Evolutionary conservation across 2,329 filamentous ascomycete species (phyloP).

Genomic region (Ceratocystis cubensis): DNA sequence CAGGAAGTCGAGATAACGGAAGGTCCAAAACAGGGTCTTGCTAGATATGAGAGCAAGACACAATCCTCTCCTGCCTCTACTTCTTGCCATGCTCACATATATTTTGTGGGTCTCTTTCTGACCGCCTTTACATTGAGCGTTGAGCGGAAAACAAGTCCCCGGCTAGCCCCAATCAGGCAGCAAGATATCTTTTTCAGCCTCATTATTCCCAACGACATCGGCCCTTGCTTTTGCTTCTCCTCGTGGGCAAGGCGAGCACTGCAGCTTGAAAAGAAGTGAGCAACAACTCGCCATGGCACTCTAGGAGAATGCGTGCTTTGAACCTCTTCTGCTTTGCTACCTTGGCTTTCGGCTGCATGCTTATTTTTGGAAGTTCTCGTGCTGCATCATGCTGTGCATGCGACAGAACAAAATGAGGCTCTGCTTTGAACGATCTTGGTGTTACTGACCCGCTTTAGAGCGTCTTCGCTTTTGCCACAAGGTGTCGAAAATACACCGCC

Average conservation of each 20-base stretch:
- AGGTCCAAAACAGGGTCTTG: not conserved
- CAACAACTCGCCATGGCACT: too few relatives aligned
- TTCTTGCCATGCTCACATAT: not conserved
- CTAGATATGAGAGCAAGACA: not conserved
- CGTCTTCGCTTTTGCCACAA: not conserved
- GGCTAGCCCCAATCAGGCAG: not conserved
- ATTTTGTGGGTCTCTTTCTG: not conserved
- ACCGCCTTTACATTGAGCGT: not conserved
- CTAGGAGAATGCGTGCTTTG: not conserved
- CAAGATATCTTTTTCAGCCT: not conserved
- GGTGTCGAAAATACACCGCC: not conserved
- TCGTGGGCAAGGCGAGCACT: too few relatives aligned
- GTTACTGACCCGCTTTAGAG: too few relatives aligned
- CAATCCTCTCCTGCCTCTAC: not conserved
- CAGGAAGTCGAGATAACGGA: not conserved
- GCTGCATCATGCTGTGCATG: not conserved
- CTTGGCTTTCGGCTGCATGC: not conserved
- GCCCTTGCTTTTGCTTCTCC: not conserved
- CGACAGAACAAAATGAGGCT: not conserved
- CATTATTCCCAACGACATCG: constrained; percentile 2
- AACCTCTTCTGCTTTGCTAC: not conserved
- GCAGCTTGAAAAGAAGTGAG: not conserved
- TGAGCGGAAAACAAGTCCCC: not conserved
- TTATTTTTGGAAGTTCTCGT: not conserved
- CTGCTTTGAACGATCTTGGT: not conserved